Percentiles rank a stretch among this genome's conserved stretches.
phyloP scores from a whole-genome alignment of 192 early-diverging fungal genomes.

The Gaertneriomyces sp. region DNA sequence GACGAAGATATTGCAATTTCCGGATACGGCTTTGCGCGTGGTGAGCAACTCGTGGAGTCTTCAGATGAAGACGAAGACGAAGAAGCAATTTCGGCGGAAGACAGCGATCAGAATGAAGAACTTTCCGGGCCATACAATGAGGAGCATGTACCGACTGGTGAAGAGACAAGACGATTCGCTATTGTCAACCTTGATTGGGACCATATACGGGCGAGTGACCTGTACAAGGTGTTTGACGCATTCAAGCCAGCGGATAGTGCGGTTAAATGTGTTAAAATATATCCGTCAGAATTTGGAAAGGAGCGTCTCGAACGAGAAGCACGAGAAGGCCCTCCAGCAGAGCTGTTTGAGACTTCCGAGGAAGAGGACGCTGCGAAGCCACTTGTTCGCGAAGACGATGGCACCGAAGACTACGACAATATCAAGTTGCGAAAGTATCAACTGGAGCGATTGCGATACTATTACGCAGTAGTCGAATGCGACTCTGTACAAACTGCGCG shows the following conservation, averaged over 20 bases:
- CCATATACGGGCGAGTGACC: constrained; percentile 76
- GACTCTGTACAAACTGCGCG: constrained; percentile 79
- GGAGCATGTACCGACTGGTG: constrained; percentile 34
- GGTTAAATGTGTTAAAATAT: constrained; percentile 76
- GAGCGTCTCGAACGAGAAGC: constrained; percentile 68
- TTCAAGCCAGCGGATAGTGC: constrained; percentile 70
- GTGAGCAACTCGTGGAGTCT: constrained; percentile 65
- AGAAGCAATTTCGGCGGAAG: constrained; percentile 36
- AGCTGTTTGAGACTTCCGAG: constrained; percentile 55
- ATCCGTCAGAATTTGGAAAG: constrained; percentile 86
- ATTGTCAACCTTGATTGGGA: constrained; percentile 95
- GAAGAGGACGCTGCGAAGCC: constrained; percentile 46
- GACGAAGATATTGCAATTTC: constrained; percentile 31
- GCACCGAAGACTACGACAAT: constrained; percentile 73
- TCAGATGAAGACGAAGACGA: constrained; percentile 39
- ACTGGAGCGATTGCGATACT: constrained; percentile 83
- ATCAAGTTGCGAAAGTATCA: constrained; percentile 86
- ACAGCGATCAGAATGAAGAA: constrained; percentile 18
- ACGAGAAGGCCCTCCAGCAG: constrained; percentile 70
- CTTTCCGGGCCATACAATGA: constrained; percentile 19
- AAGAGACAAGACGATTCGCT: constrained; percentile 68
- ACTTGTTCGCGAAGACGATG: constrained; percentile 51
- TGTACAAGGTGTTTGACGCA: constrained; percentile 78
- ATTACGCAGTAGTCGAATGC: constrained; percentile 93
- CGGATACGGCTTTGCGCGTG: constrained; percentile 75